Evolutionary conservation across 1,139 yeast genomes (phyloP), one percentile per base, ranked within the genome.

Genomic region (Yamadazyma spencermartinsiae): DNA sequence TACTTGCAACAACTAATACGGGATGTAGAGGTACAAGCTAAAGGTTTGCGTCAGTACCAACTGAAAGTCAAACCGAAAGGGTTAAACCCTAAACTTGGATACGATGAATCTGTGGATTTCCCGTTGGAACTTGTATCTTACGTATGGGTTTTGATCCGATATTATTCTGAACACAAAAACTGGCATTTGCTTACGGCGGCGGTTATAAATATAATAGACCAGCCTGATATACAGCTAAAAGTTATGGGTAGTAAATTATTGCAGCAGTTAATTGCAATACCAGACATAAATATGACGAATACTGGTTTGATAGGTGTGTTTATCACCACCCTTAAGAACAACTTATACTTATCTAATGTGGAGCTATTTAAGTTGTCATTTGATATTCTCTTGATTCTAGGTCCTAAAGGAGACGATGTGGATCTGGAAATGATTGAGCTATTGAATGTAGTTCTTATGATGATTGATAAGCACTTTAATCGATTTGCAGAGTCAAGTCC

Each of bases 121-220:
- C 31, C 31, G 4, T 16, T 28, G 10, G 33, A 30, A 19, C 25
- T 57, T 4, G 35, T 65, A 8, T 53, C 71, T 1, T 51, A 55
- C 51, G 60, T 69, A 3, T 61, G 64, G 52, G 55, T 59, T 31
- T 42, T 66, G 17, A 49, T 74, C 1, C 41, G 46, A 6, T 37
- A 55, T 3, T 39, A 49, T 4, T 33, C 39, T 0, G 48, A 43
- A 5, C 50, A 51, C 19, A 44, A 54, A 4, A 44, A 64, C 38
- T 76, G 81, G 79, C 60, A 74, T 20, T 41, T 74, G 4, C 44
- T 77, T 1, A 60, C 79, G 0, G 77, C 85, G 1, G 69, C 79
- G 8, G 58, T 66, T 4, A 54, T 80, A 17, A 76, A 76, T 42
- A 54, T 77, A 9, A 53, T 78, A 15, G 84, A 80, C 48, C 77